A percentile compares a stretch with the other conserved stretches of the same genome.
phyloP scores from a whole-genome alignment of 163 green algal species.

The Botryococcus braunii region DNA sequence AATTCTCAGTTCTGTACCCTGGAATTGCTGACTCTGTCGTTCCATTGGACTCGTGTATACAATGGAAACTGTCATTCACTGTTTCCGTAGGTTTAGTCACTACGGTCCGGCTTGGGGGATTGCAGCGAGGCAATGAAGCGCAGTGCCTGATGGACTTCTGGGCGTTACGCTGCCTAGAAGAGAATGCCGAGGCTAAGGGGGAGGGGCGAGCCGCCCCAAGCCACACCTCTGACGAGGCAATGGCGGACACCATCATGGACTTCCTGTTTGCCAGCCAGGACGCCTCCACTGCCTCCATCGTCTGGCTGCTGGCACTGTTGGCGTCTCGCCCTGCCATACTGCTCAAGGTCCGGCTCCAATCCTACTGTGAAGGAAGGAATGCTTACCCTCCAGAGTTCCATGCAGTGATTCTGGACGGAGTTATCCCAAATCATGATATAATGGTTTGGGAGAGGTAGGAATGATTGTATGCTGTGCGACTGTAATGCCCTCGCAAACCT shows the following conservation, averaged over 20 bases:
- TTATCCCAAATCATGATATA: too few relatives aligned
- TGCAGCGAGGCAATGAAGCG: conserved; percentile 42
- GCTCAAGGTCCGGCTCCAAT: conserved; percentile 32
- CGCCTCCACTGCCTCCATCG: conserved; percentile 65
- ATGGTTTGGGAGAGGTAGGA: too few relatives aligned
- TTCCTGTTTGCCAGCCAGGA: conserved; percentile 84
- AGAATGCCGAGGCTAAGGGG: conserved; percentile 47
- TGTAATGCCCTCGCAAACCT: too few relatives aligned
- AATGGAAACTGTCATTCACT: conserved; percentile 2
- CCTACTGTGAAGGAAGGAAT: too few relatives aligned
- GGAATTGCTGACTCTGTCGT: too few relatives aligned
- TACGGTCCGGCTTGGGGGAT: not conserved
- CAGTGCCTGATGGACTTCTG: conserved; percentile 83
- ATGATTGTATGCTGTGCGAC: too few relatives aligned
- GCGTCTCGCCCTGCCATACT: conserved; percentile 74
- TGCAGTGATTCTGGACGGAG: too few relatives aligned
- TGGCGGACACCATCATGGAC: conserved; percentile 75
- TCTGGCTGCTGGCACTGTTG: conserved; percentile 68
- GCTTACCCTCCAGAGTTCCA: too few relatives aligned
- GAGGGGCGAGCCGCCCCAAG: conserved; percentile 28
- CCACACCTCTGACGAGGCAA: conserved; percentile 40
- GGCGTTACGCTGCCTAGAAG: conserved; percentile 49
- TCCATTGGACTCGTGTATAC: too few relatives aligned
- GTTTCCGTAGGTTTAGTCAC: not conserved
- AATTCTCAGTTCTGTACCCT: too few relatives aligned